A percentile compares a stretch with the other conserved stretches of the same genome.
phyloP scores from a whole-genome alignment of 2,329 filamentous ascomycete genomes.

The Rosellinia necatrix region DNA sequence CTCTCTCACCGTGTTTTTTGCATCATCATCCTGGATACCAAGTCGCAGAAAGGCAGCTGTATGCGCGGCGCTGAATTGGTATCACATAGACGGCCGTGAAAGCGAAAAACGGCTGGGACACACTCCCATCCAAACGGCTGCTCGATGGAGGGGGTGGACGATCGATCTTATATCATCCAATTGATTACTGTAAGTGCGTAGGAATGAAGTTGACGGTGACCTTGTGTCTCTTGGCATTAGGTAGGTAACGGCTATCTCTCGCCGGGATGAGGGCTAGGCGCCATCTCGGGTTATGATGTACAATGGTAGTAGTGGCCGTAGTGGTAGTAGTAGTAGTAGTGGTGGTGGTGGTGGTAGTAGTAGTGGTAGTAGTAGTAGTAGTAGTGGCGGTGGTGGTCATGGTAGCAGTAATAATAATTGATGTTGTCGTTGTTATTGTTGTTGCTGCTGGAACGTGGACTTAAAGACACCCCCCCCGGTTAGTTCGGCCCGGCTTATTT shows the following conservation, averaged over 20 bases:
- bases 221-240: conserved; percentile 1
- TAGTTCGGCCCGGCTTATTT: conserved; percentile 28
- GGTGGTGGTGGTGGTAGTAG: too few relatives aligned
- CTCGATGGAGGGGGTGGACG: conserved; percentile 16
- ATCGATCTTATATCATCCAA: conserved; percentile 25
- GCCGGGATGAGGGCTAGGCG: too few relatives aligned
- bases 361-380: too few relatives aligned
- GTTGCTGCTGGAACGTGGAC: too few relatives aligned
- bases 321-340: too few relatives aligned
- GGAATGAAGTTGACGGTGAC: background rate
- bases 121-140: too few relatives aligned
- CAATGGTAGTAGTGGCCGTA: too few relatives aligned
- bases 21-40: too few relatives aligned
- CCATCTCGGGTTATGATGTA: conserved; percentile 8
- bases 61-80: background rate
- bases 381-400: too few relatives aligned
- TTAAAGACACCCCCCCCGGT: conserved; percentile 8
- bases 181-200: conserved; percentile 25
- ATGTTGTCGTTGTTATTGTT: too few relatives aligned
- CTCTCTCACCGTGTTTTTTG: background rate
- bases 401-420: too few relatives aligned
- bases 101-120: background rate
- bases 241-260: background rate
- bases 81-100: background rate
- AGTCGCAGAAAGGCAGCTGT: background rate